Conservation (phyloP, 78 protist species). For the Monosiga brevicollis region DNA sequence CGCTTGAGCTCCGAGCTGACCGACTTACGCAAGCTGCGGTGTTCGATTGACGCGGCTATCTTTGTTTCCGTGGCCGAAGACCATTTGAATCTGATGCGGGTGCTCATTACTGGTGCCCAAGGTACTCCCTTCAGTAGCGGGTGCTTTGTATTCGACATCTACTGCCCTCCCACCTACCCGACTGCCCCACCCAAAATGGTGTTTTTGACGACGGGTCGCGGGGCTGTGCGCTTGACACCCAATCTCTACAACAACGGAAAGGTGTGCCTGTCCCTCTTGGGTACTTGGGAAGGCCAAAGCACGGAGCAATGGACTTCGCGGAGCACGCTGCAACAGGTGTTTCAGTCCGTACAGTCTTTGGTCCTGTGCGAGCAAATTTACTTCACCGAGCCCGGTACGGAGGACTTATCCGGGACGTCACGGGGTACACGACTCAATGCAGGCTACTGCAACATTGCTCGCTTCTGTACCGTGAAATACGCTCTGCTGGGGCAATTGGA, state of each 20-base stretch:
- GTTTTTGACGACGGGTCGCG: conserved; percentile 58
- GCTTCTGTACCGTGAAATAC: neutral
- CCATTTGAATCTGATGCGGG: conserved; percentile 36
- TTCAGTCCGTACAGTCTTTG: conserved; percentile 61
- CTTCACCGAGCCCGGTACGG: conserved; percentile 81
- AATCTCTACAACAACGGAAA: conserved; percentile 54
- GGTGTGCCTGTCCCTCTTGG: conserved; percentile 65
- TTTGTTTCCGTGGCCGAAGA: conserved; percentile 45
- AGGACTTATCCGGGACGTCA: neutral
- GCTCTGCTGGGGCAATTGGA: no score
- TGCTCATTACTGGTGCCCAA: conserved; percentile 47
- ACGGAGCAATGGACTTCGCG: conserved; percentile 65
- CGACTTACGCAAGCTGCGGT: neutral
- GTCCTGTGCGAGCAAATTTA: conserved; percentile 60
- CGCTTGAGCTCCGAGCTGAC: neutral
- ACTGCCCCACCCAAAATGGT: conserved; percentile 44
- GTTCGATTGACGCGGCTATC: neutral
- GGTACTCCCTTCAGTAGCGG: conserved; percentile 39
- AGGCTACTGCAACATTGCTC: neutral
- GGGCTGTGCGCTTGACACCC: conserved; percentile 71
- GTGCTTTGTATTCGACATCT: conserved; percentile 27
- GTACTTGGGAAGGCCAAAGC: conserved; percentile 65
- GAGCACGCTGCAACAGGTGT: conserved; percentile 55
- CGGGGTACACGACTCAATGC: neutral
- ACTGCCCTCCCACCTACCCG: conserved; percentile 66